Percentiles rank a stretch among this genome's conserved stretches.
Conservation (phyloP, 2,329 filamentous ascomycete genomes). For the Capronia coronata region DNA sequence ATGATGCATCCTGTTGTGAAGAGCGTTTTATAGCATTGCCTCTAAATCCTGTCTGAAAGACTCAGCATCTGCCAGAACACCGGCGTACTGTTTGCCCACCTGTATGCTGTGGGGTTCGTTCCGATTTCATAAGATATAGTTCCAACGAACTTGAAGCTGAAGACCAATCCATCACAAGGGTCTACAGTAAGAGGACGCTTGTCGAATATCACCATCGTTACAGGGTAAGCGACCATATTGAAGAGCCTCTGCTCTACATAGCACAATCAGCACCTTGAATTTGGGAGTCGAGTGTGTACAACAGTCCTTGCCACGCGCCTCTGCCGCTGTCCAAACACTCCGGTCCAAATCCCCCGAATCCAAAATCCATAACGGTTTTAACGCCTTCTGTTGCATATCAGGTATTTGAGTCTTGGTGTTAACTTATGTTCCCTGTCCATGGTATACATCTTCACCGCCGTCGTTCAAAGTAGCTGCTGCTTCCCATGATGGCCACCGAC, state of each 20-base stretch:
- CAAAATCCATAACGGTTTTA: constrained; percentile 7
- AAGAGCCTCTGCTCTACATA: neutral
- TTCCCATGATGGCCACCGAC: constrained; percentile 83
- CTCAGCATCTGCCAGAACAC: neutral
- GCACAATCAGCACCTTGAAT: neutral
- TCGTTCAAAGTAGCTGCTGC: constrained; percentile 85
- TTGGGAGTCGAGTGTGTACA: constrained; percentile 1
- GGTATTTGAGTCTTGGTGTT: neutral
- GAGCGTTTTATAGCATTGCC: no score
- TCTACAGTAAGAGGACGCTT: no score
- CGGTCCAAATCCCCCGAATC: neutral
- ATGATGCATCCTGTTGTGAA: no score
- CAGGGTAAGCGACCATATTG: neutral
- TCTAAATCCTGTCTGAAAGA: neutral
- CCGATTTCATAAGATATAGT: no score
- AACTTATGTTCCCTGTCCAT: neutral
- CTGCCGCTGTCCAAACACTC: neutral
- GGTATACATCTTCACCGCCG: constrained; percentile 56
- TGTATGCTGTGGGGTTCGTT: no score
- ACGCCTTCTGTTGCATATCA: constrained; percentile 7
- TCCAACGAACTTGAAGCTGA: no score
- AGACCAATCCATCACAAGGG: no score
- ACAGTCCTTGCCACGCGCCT: neutral
- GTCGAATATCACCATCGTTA: no score
- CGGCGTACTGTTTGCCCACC: no score